phyloP scores from a whole-genome alignment of 768 basidiomycete species.

The Mycena crocata region DNA sequence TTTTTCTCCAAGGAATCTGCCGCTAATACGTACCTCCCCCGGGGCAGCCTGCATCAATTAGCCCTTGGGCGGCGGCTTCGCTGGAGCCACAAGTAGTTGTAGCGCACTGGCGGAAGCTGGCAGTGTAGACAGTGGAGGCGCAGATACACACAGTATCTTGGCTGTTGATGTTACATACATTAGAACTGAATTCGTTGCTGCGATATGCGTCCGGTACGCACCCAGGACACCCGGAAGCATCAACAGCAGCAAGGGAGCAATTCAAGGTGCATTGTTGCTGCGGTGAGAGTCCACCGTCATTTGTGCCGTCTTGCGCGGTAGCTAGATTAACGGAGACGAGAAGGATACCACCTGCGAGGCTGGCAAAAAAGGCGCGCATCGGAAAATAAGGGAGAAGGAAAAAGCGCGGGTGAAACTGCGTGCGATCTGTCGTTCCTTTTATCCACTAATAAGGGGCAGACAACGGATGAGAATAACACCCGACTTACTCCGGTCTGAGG shows the following conservation, averaged over 20 bases:
- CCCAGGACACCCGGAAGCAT: neutral
- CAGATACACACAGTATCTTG: constrained; percentile 8
- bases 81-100: constrained; percentile 16
- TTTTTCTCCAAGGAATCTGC: too few relatives aligned
- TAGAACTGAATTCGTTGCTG: too few relatives aligned
- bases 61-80: constrained; percentile 8
- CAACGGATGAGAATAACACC: too few relatives aligned
- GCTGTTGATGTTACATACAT: neutral
- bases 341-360: neutral
- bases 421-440: too few relatives aligned
- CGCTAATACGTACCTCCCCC: too few relatives aligned
- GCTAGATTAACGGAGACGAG: neutral
- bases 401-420: too few relatives aligned
- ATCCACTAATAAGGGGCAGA: too few relatives aligned
- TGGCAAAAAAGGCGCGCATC: neutral
- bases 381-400: too few relatives aligned
- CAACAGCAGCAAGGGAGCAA: neutral
- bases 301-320: neutral
- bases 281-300: neutral
- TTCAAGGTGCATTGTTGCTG: neutral
- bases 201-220: neutral
- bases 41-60: constrained; percentile 12
- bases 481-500: too few relatives aligned
- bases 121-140: constrained; percentile 10
- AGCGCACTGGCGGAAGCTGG: constrained; percentile 14